Percentiles rank a stretch among this genome's conserved stretches.
phyloP scores from a whole-genome alignment of 768 basidiomycete genomes.

The Mycena belliarum region DNA sequence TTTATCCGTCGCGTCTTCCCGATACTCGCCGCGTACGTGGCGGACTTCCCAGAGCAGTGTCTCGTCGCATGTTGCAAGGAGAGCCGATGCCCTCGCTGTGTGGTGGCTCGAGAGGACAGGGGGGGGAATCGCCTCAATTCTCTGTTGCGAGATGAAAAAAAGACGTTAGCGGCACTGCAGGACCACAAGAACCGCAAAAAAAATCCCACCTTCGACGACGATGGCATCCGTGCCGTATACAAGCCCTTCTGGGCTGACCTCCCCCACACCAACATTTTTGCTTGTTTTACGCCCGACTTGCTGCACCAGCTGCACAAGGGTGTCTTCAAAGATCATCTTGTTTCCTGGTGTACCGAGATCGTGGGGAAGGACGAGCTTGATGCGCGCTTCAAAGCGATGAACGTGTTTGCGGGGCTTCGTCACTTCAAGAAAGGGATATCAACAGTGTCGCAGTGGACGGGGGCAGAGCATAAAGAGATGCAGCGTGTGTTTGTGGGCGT shows the following conservation, averaged over 20 bases:
- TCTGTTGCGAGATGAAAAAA: background rate
- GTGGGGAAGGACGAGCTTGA: background rate
- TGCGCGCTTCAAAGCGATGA: background rate
- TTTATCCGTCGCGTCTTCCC: slow-evolving; percentile 36
- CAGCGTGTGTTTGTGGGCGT: slow-evolving; percentile 23
- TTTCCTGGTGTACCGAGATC: background rate
- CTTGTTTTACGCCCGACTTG: background rate
- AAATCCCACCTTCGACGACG: background rate
- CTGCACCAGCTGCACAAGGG: background rate
- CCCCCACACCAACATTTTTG: background rate
- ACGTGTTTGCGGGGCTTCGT: background rate
- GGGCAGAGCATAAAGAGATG: background rate
- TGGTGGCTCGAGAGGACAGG: slow-evolving; percentile 11
- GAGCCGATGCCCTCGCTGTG: background rate
- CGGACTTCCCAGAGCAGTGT: background rate
- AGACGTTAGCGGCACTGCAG: background rate
- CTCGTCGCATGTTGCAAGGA: background rate
- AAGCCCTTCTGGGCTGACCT: background rate
- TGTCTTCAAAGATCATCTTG: background rate
- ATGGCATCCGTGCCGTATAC: slow-evolving; percentile 25
- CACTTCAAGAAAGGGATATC: background rate
- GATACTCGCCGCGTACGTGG: background rate
- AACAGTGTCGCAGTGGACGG: background rate
- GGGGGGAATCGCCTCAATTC: background rate
- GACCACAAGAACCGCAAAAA: background rate